Evolutionary conservation across 169 alveolate species (phyloP).

Genomic region (Plasmodium chabaudi): DNA sequence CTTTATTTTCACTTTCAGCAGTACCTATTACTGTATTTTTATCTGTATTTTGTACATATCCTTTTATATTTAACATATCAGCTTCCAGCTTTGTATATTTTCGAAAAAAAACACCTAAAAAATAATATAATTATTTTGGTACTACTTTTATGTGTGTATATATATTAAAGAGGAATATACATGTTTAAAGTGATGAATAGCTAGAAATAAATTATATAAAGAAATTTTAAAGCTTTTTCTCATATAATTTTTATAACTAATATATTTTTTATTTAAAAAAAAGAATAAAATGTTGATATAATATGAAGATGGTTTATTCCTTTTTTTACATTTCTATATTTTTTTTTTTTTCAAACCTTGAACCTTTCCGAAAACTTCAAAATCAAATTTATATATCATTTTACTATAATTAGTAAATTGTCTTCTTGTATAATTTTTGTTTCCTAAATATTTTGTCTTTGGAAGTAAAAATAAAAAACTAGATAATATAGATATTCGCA

Average conservation of each 20-base stretch:
- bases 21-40: slow-evolving; percentile 83
- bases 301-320: too few species aligned
- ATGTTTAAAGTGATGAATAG: too few species aligned
- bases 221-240: too few species aligned
- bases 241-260: too few species aligned
- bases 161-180: background rate
- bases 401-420: slow-evolving; percentile 19
- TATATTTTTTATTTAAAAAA: too few species aligned
- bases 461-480: slow-evolving; percentile 40
- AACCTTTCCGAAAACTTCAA: slow-evolving; percentile 75
- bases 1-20: slow-evolving; percentile 77
- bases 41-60: slow-evolving; percentile 80
- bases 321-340: background rate
- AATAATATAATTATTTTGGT: too few species aligned
- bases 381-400: slow-evolving; percentile 70
- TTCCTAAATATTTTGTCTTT: slow-evolving; percentile 20
- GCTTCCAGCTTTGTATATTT: slow-evolving; percentile 84
- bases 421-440: slow-evolving; percentile 10
- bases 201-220: too few species aligned
- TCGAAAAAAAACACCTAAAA: slow-evolving; percentile 84
- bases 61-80: slow-evolving; percentile 82
- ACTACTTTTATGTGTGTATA: too few species aligned
- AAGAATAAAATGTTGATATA: too few species aligned
- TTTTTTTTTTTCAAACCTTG: slow-evolving; percentile 40
- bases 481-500: slow-evolving; percentile 12